A percentile compares a stretch with the other conserved stretches of the same genome.
Conservation (phyloP, 2,329 filamentous ascomycete genomes). For the Botryotinia globosa region DNA sequence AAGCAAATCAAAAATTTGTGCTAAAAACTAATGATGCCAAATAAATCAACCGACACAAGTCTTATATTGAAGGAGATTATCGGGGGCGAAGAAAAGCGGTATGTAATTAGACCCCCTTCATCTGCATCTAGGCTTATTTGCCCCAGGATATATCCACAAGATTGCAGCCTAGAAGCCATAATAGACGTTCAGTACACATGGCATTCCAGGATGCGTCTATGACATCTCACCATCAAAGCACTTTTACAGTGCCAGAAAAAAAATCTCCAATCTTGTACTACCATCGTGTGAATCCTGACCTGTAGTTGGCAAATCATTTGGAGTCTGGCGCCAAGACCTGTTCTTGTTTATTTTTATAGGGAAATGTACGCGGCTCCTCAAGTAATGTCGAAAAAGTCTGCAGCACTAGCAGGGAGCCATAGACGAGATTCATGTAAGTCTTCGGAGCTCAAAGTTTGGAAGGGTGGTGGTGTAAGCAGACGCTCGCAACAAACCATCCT, state of each 20-base stretch:
- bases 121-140: background rate
- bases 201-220: background rate
- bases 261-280: background rate
- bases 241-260: background rate
- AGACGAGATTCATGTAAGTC: constrained; percentile 4
- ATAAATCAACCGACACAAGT: background rate
- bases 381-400: background rate
- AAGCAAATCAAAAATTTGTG: background rate
- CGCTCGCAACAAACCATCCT: background rate
- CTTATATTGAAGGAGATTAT: background rate
- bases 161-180: constrained; percentile 5
- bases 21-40: background rate
- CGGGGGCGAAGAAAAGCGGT: background rate
- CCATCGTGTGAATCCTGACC: background rate
- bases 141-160: background rate
- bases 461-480: constrained; percentile 4
- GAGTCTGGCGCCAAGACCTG: background rate
- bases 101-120: background rate
- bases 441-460: constrained; percentile 12
- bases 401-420: background rate
- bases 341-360: background rate
- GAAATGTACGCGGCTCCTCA: constrained; percentile 11
- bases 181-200: background rate
- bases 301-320: background rate
- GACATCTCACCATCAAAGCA: background rate